Evolutionary conservation across 164 flowering plant genomes (phyloP), one percentile per base, ranked within the genome.

Genomic region (Piper betle): DNA sequence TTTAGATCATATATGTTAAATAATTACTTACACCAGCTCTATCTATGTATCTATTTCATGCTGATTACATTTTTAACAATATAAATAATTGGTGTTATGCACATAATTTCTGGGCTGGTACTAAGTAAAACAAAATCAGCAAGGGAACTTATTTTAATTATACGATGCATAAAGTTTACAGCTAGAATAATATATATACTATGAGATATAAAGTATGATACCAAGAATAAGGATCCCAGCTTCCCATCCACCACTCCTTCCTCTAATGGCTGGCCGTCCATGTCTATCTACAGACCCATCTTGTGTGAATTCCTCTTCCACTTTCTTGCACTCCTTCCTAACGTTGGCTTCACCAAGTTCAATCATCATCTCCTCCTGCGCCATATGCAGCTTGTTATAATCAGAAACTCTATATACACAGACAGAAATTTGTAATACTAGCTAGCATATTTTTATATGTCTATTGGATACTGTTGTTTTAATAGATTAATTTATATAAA

Each of bases 221-320:
- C 99, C 70, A 33, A 93, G 87, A 7, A 93, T 75, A 69, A 90
- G 71, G 60, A 62, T 71, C 64, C 92, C 97, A 61, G 99, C 87
- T 48, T 64, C 50, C 97, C 96, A 93, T 63, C 72, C 60, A 38
- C 99, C 99, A 66, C 79, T 84, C 66, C 67, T 81, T 9, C 39
- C 54, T 65, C 81, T 73, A 62, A 84, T 73, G 5, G 99, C 94
- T 4, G 89, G 96, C 1, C 68, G 73, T n/a, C 97, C 97, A 57
- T 75, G 76, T 58, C 78, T 66, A 68, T 93, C 91, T 3, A 86
- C 88, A 15, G 82, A 76, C 25, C 99, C 96, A 74, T 93, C 99
- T 39, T 77, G 80, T 17, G 97, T 90, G 69, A 63, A 75, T n/a
- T 66, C 76, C 37, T 71, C 78, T 42, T 75, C 75, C 63, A 68